phyloP scores from a whole-genome alignment of 2,329 filamentous ascomycete genomes.

The Microcyclosporella mali region DNA sequence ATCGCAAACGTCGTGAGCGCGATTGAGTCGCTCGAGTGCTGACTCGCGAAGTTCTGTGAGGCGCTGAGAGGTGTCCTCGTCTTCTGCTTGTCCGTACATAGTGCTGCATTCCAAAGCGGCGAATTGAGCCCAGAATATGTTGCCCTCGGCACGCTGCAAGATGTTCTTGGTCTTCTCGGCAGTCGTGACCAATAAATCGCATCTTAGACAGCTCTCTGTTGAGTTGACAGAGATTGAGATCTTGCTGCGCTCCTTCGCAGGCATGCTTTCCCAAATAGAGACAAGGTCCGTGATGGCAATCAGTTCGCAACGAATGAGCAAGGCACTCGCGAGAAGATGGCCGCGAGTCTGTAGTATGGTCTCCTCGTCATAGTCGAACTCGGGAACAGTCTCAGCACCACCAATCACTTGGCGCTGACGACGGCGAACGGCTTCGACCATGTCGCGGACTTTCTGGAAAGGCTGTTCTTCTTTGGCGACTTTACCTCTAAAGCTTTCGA shows the following conservation, averaged over 20 bases:
- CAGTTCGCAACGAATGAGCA: constrained; percentile 47
- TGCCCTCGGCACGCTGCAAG: constrained; percentile 45
- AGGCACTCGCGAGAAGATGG: constrained; percentile 38
- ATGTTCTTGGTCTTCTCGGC: constrained; percentile 35
- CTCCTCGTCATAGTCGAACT: constrained; percentile 16
- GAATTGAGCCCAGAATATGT: constrained; percentile 47
- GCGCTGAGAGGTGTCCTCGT: not conserved
- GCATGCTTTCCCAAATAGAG: constrained; percentile 14
- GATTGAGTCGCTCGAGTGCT: constrained; percentile 25
- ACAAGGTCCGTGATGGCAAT: constrained; percentile 43
- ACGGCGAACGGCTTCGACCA: constrained; percentile 38
- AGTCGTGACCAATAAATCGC: constrained; percentile 35
- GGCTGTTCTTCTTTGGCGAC: constrained; percentile 46
- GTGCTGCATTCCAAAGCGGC: constrained; percentile 36
- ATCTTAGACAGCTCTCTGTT: constrained; percentile 35
- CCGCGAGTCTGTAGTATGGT: constrained; percentile 27
- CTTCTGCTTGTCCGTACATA: constrained; percentile 12
- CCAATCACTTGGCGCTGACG: constrained; percentile 23
- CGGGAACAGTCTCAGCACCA: not conserved
- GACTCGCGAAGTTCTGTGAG: constrained; percentile 10
- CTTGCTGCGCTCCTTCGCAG: not conserved
- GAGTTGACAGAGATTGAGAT: constrained; percentile 29
- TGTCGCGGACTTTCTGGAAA: constrained; percentile 42
- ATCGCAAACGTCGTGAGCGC: constrained; percentile 24
- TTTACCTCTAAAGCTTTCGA: constrained; percentile 24